Base-by-base conservation (phyloP, 129 eudicot genomes). In the Oenanthe sinensis region DNA sequence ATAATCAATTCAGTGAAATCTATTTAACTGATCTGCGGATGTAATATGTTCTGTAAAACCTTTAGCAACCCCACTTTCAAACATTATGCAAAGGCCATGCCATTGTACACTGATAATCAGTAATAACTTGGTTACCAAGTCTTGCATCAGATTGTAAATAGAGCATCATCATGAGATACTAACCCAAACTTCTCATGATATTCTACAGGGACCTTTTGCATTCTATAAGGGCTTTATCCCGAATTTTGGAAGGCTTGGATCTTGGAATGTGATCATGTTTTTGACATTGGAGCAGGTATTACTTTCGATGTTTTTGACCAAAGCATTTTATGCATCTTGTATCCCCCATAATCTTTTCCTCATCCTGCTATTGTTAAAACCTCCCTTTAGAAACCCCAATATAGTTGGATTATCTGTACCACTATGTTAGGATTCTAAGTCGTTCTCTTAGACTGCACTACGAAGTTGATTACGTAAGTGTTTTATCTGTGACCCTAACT, bases 221-320 rank as follows among this genome's bases (percentile, higher is more conserved):
- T 93, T 93, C 82, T 93, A 93, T 81, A 93, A 93, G 81, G 98
- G 98, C 81, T 93, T 91, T 55, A 89, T 93, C 75, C 98, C 98
- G 65, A 93, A 93, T 79, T 93, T 93, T 82, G 97, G 94, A 78
- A 87, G 98, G 79, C 86, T 93, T 74, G 98, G 98, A 48, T 93
- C 98, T 28, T 93, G 98, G 98, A 93, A 93, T 70, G 98, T 93
- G 80, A 89, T 93, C 81, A 93, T 93, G 98, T 93, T 93, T 87
- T 77, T 93, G 80, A 93, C 98, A 11, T 83, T 93, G 75, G 97
- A 93, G 84, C 98, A 93, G 95, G 97, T 93, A 83, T n/a, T 24
- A 49, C 15, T 22, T 48, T 46, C 52, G 42, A 72, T 17, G 1
- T 33, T 33, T 71, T 76, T 76, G 28, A 30, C 8, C 58, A 22